Evolutionary conservation across 371 early-diverging fungal species (phyloP), one percentile per base, ranked within the genome.

Genomic region (Syncephalastrum monosporum): DNA sequence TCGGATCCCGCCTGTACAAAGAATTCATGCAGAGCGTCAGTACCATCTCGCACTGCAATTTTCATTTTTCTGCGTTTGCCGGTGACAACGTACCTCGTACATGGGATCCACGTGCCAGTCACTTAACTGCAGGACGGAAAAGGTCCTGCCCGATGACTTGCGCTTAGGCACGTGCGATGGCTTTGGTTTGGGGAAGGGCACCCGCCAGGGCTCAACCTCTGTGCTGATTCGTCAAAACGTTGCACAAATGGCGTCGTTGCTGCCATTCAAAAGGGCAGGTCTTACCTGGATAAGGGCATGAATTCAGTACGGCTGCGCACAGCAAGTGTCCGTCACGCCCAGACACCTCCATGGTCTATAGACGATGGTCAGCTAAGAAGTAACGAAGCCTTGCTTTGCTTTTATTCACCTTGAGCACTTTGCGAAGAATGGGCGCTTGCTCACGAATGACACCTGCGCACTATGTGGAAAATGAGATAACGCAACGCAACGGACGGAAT

Each of bases 81-180:
- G 14, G 50, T 10, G 12, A 21, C 14, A 17, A 24, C 50, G 55
- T 57, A 72, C 71, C 27, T 69, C 66, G 45, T 82, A 85, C 8
- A 71, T 55, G 13, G 78, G 75, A 56, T 85, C 86, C 23, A 83
- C 70, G 57, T 85, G 86, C 83, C 83, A 83, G 68, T 86, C 86
- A 43, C 83, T 82, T 25, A 86, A 55, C 17, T 86, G 86, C 12
- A 84, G 59, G 3, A 83, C 76, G 38, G 71, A 78, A n/a, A 83
- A 61, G 24, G 61, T 72, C 17, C 68, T 50, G 8, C 68, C 70
- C 6, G 70, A 68, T 33, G 68, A 41, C 16, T 16, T 47, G 4
- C 58, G 61, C 14, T 38, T 21, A 5, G 59, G 56, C 16, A 57
- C 47, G 21, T 65, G 57, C 42, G 48, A 55, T 16, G 85, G 83